Conservation (phyloP, 352 stramenopile genomes). For the Pythium phragmiticola region DNA sequence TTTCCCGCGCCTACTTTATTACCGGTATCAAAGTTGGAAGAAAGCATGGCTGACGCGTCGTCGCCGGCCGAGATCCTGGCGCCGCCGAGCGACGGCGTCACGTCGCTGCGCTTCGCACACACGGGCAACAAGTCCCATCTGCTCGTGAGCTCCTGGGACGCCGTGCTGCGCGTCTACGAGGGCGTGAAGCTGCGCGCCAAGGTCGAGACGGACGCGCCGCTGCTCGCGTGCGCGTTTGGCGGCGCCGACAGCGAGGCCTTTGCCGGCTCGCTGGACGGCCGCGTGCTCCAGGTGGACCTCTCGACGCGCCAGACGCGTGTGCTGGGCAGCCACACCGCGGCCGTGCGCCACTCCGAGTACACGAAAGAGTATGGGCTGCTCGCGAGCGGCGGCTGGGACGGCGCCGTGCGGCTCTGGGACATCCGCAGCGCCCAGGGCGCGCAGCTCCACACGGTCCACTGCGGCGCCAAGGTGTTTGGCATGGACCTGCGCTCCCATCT, state of each 20-base stretch:
- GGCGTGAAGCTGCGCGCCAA: slow-evolving; percentile 46
- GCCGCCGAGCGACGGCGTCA: slow-evolving; percentile 83
- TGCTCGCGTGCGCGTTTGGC: slow-evolving; percentile 71
- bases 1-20: slow-evolving; percentile 5
- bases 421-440: slow-evolving; percentile 54
- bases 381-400: slow-evolving; percentile 72
- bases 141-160: slow-evolving; percentile 81
- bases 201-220: slow-evolving; percentile 67
- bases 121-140: slow-evolving; percentile 48
- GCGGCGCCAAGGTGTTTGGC: slow-evolving; percentile 64
- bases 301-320: slow-evolving; percentile 33
- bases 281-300: slow-evolving; percentile 57
- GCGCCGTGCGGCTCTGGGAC: slow-evolving; percentile 61
- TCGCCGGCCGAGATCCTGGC: slow-evolving; percentile 47
- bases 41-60: slow-evolving; percentile 25
- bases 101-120: slow-evolving; percentile 73
- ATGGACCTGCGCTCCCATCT: slow-evolving; percentile 62
- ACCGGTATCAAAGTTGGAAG: not conserved
- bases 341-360: slow-evolving; percentile 60
- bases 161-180: slow-evolving; percentile 66
- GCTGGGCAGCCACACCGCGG: slow-evolving; percentile 48
- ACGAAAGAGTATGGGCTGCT: slow-evolving; percentile 47
- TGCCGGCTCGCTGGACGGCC: slow-evolving; percentile 68
- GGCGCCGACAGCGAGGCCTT: slow-evolving; percentile 66
- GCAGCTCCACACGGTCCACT: slow-evolving; percentile 42